Percentiles rank a stretch among this genome's conserved stretches.
phyloP scores from a whole-genome alignment of 352 stramenopile species.

The Globisporangium megalacanthum region DNA sequence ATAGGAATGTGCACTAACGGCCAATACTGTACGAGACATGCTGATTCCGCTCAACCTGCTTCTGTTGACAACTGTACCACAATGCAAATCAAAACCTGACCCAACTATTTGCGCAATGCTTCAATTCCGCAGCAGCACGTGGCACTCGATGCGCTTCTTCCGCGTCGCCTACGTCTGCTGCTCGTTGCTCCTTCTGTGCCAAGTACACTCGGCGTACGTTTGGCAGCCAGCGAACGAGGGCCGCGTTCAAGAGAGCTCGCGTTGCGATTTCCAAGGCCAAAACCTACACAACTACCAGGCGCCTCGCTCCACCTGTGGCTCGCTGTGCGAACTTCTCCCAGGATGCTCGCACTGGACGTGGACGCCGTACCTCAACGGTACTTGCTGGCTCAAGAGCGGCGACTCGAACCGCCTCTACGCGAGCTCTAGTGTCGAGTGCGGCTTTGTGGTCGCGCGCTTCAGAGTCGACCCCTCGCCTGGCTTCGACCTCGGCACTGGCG shows the following conservation, averaged over 20 bases:
- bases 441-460: slow-evolving; percentile 9
- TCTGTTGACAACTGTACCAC: too few species aligned
- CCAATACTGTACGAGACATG: too few species aligned
- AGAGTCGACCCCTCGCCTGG: slow-evolving; percentile 4
- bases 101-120: too few species aligned
- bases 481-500: slow-evolving; percentile 8
- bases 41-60: too few species aligned
- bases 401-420: slow-evolving; percentile 3
- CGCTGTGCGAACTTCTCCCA: slow-evolving; percentile 19
- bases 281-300: slow-evolving; percentile 13
- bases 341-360: slow-evolving; percentile 39
- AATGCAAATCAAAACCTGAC: too few species aligned
- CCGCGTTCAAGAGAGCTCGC: slow-evolving; percentile 22
- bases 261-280: slow-evolving; percentile 27
- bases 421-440: slow-evolving; percentile 7
- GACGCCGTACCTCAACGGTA: slow-evolving; percentile 17
- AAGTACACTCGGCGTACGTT: neutral
- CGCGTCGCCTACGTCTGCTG: neutral
- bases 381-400: slow-evolving; percentile 28
- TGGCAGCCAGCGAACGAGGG: slow-evolving; percentile 21
- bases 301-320: slow-evolving; percentile 23
- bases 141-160: too few species aligned
- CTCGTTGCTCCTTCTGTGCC: neutral
- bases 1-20: too few species aligned
- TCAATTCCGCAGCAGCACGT: too few species aligned